Conservation (phyloP, 2,329 filamentous ascomycete genomes). For the Nemania sp. region DNA sequence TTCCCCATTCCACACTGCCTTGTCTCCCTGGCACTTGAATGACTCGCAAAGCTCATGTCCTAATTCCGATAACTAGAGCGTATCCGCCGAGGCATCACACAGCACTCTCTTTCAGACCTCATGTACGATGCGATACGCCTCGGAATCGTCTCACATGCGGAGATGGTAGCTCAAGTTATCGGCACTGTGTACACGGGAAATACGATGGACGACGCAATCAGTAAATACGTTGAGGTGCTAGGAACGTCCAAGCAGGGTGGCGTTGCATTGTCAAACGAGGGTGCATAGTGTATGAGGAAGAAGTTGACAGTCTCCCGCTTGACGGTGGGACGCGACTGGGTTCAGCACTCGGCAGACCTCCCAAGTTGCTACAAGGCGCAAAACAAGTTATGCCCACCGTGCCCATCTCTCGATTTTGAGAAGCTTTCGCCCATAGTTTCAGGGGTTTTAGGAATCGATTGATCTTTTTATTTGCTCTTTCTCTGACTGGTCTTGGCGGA, state of each 20-base stretch:
- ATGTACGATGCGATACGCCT: conserved; percentile 36
- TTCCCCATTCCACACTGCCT: too few relatives aligned
- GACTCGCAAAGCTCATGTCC: background rate
- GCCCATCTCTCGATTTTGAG: background rate
- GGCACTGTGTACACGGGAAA: conserved; percentile 32
- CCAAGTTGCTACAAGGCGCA: background rate
- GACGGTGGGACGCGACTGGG: too few relatives aligned
- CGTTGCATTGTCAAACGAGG: conserved; percentile 23
- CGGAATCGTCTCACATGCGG: conserved; percentile 34
- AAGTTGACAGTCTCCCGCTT: too few relatives aligned
- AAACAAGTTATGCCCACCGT: background rate
- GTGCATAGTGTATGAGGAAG: background rate
- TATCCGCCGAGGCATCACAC: conserved; percentile 33
- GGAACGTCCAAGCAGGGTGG: conserved; percentile 9
- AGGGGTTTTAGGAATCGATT: background rate
- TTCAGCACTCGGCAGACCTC: too few relatives aligned
- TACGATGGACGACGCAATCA: conserved; percentile 31
- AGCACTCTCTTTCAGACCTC: conserved; percentile 34
- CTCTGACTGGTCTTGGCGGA: background rate
- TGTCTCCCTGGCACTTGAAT: background rate
- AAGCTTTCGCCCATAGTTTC: background rate
- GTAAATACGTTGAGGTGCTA: conserved; percentile 34
- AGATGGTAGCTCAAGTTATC: conserved; percentile 33
- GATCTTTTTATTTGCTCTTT: background rate
- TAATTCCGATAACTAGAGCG: conserved; percentile 28